Conservation (phyloP, 2,329 filamentous ascomycete genomes). For the Hypoxylon sp. region DNA sequence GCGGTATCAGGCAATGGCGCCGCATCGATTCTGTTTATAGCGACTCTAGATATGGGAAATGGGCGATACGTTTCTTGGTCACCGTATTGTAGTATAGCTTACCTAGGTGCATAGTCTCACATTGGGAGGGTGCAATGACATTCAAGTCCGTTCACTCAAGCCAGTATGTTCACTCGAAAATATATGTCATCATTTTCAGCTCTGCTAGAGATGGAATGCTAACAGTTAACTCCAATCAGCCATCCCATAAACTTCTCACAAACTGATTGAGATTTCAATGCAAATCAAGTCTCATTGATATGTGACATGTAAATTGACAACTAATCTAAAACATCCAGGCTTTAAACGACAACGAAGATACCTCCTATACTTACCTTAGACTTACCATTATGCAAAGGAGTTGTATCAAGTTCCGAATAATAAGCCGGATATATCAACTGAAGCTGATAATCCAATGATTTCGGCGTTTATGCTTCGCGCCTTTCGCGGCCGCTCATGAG, state of each 20-base stretch:
- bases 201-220: too few relatives aligned
- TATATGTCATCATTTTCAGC: background rate
- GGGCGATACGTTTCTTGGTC: background rate
- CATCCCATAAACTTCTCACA: background rate
- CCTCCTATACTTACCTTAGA: background rate
- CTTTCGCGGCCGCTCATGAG: slow-evolving; percentile 68
- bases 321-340: too few relatives aligned
- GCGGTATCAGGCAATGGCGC: background rate
- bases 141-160: slow-evolving; percentile 52
- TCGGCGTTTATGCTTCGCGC: slow-evolving; percentile 49
- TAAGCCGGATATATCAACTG: background rate
- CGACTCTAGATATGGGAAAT: slow-evolving; percentile 1
- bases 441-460: background rate
- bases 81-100: slow-evolving; percentile 24
- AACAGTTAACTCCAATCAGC: background rate
- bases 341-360: too few relatives aligned
- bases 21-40: slow-evolving; percentile 22
- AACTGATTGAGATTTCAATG: background rate
- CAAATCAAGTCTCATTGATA: background rate
- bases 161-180: background rate
- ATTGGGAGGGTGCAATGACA: slow-evolving; percentile 14
- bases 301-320: background rate
- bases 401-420: too few relatives aligned
- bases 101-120: slow-evolving; percentile 20
- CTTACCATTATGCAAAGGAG: too few relatives aligned